These are phyloP conservation scores for Ganoderma meredithae DNA, from an alignment of 1,284 basidiomycete species.

Conservation along the genomic window DNA sequence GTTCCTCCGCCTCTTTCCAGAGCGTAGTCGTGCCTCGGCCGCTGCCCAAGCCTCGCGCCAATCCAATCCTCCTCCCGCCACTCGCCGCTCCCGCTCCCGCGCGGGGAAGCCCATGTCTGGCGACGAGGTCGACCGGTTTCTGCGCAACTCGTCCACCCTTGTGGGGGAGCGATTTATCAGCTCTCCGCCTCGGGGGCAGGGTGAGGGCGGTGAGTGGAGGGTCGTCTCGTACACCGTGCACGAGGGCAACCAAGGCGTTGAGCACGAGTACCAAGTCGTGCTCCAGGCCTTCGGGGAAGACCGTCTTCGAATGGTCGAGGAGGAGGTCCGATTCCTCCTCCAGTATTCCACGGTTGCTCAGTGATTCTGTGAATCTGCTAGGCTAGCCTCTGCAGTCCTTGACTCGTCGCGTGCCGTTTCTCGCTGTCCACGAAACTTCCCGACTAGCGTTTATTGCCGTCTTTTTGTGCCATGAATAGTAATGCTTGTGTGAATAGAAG, in stretches of 20 bases:
- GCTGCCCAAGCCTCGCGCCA: neutral
- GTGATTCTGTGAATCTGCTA: too few relatives aligned
- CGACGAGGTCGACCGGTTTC: neutral
- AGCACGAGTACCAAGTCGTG: slow-evolving; percentile 6
- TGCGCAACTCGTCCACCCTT: neutral
- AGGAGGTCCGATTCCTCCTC: too few relatives aligned
- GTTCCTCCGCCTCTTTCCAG: neutral
- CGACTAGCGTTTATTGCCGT: too few relatives aligned
- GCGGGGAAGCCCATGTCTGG: neutral
- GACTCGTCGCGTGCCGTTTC: too few relatives aligned
- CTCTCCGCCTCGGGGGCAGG: neutral
- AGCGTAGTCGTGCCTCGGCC: neutral
- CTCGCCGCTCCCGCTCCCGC: neutral
- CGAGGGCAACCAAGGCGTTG: neutral
- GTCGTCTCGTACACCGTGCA: slow-evolving; percentile 1
- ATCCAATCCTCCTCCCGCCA: neutral
- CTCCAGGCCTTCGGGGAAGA: neutral
- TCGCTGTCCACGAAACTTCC: too few relatives aligned
- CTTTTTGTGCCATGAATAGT: too few relatives aligned
- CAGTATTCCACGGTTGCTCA: too few relatives aligned
- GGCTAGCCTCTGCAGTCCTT: too few relatives aligned
- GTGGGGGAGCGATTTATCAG: neutral
- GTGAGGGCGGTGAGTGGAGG: neutral
- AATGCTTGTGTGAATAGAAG: too few relatives aligned
- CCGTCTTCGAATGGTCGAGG: too few relatives aligned